Evolutionary conservation across 345 rosid species (phyloP), one percentile per base, ranked within the genome.

Genomic region (Euphorbia tirucalli): DNA sequence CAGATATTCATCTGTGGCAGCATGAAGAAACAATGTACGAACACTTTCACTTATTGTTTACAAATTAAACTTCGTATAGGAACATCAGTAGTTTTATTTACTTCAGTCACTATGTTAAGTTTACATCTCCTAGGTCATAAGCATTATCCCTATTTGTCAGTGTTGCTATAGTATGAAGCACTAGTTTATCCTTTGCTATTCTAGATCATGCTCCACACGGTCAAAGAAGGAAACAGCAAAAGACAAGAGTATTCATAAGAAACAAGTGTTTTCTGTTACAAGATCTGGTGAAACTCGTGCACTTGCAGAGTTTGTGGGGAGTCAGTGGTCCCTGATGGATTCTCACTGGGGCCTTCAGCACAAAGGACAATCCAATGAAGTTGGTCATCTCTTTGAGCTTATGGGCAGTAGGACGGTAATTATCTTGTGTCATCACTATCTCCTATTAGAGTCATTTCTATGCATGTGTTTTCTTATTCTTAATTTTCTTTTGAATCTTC

Each of bases 301-400:
- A 35, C 71, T 89, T 15, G 99, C 97, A 25, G 93, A 87, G 68
- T 82, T 79, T 80, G 58, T 63, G 61, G 88, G 79, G 39, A 77
- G 69, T 48, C 74, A 68, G 15, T 95, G 97, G 99, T 86, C 86
- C 46, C 79, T 95, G 75, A 74, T 90, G 81, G 90, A 86, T 77
- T 83, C 90, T 52, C 79, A 79, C 62, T 90, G 96, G 96, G 72
- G 75, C 78, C 91, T 92, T 65, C 78, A 78, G 75, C 76, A 76
- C 25, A 65, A 50, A 75, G 78, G 71, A 71, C 69, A 79, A 64
- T 75, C 77, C 58, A 13, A 11, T 4, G 78, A 69, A 74, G 85
- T 80, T 66, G 83, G 74, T 80, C 85, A 83, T 84, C 80, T 86
- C 75, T 87, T 88, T 81, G 90, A 88, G 84, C 79, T 92, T 37